Conservation (phyloP, 306 rosid species). For the Inga leiocalycina region DNA sequence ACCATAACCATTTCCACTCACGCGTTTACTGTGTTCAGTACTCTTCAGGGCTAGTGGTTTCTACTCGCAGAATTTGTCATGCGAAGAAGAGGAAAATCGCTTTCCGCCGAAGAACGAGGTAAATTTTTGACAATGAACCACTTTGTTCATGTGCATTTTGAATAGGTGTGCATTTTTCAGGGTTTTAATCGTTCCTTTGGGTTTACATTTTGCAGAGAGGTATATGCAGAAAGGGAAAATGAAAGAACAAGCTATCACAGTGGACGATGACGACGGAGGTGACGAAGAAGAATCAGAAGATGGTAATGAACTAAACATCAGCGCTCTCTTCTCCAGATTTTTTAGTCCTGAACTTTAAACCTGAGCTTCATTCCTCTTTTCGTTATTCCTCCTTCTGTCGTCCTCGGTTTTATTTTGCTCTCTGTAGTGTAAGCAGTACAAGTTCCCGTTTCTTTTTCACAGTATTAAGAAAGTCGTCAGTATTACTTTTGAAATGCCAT, state of each 20-base stretch:
- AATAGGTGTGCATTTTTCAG: background rate
- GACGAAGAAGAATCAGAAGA: constrained; percentile 27
- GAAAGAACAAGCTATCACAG: background rate
- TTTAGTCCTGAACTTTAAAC: background rate
- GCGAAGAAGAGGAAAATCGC: constrained; percentile 21
- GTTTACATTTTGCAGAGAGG: constrained; percentile 28
- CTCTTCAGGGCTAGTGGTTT: constrained; percentile 41
- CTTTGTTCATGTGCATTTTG: background rate
- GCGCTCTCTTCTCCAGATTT: background rate
- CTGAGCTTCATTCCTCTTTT: background rate
- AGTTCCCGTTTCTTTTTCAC: background rate
- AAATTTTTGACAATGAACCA: background rate
- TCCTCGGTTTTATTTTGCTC: background rate
- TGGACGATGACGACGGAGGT: background rate
- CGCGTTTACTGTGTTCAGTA: background rate
- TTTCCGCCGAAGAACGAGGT: constrained; percentile 33
- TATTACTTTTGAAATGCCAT: background rate
- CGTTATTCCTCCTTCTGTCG: background rate
- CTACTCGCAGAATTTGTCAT: background rate
- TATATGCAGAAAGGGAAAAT: constrained; percentile 27
- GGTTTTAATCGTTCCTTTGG: background rate
- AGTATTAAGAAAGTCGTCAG: background rate
- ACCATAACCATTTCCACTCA: background rate
- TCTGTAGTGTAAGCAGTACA: background rate
- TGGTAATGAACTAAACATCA: constrained; percentile 24